A percentile compares a stretch with the other conserved stretches of the same genome.
These are phyloP conservation scores for Diaporthe sp. DNA, from an alignment of 2,329 filamentous ascomycete species.

Conservation along the genomic window DNA sequence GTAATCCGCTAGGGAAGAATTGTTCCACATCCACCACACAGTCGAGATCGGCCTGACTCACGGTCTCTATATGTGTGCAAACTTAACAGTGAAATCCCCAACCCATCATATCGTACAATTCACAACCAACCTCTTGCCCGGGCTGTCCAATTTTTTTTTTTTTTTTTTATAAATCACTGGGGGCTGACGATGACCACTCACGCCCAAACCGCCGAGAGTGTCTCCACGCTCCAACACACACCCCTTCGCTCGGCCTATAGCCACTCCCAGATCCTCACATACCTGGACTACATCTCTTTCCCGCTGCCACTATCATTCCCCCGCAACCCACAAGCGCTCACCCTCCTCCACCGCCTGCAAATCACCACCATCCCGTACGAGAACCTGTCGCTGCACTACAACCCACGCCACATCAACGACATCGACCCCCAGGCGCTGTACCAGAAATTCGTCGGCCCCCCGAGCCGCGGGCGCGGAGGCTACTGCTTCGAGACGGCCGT, in stretches of 20 bases:
- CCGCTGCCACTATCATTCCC: constrained; percentile 36
- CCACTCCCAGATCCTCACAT: constrained; percentile 31
- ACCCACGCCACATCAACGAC: constrained; percentile 52
- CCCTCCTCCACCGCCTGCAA: constrained; percentile 59
- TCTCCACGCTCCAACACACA: background rate
- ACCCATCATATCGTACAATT: background rate
- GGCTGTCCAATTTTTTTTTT: no score
- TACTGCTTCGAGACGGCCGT: constrained; percentile 73
- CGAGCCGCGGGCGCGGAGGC: constrained; percentile 61
- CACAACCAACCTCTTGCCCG: background rate
- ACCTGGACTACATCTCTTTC: constrained; percentile 38
- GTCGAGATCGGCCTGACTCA: constrained; percentile 3
- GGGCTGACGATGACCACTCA: background rate
- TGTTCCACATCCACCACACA: background rate
- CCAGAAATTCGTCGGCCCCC: constrained; percentile 61
- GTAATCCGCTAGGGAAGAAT: constrained; percentile 4
- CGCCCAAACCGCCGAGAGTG: background rate
- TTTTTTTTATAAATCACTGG: background rate
- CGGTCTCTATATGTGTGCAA: background rate
- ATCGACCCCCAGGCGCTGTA: constrained; percentile 64
- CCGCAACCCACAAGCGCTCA: constrained; percentile 53
- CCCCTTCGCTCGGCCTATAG: constrained; percentile 27
- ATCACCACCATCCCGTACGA: constrained; percentile 69
- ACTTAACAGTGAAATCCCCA: background rate
- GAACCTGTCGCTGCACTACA: constrained; percentile 69